phyloP scores from a whole-genome alignment of 140 eudicot genomes.

The Bidens hawaiensis region DNA sequence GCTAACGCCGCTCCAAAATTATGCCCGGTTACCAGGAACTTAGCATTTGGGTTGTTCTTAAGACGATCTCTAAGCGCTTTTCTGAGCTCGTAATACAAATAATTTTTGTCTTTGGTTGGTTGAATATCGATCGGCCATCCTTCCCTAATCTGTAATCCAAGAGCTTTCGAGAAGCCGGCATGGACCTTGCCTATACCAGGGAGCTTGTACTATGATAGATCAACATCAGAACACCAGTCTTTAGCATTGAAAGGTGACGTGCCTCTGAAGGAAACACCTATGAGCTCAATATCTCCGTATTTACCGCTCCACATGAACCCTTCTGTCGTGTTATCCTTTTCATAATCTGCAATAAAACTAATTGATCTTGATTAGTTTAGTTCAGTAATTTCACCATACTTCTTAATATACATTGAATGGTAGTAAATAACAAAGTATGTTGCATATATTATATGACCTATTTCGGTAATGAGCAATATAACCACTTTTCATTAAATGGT shows the following conservation, averaged over 20 bases:
- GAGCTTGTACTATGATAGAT: slow-evolving; percentile 36
- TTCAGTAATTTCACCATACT: no score
- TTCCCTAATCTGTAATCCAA: slow-evolving; percentile 34
- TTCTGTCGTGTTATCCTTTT: slow-evolving; percentile 28
- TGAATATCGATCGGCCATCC: slow-evolving; percentile 24
- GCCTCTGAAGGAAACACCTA: no score
- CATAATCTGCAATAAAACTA: slow-evolving; percentile 21
- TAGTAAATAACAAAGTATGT: no score
- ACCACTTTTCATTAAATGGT: no score
- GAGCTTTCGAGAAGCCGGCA: slow-evolving; percentile 49
- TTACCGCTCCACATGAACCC: slow-evolving; percentile 38
- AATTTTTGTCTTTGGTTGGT: neutral
- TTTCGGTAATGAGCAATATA: no score
- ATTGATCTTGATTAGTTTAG: no score
- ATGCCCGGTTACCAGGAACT: slow-evolving; percentile 44
- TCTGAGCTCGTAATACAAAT: slow-evolving; percentile 36
- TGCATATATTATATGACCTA: no score
- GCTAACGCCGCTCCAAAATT: slow-evolving; percentile 48
- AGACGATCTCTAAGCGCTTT: slow-evolving; percentile 15
- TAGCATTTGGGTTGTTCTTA: no score
- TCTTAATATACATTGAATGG: no score
- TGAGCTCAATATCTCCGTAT: slow-evolving; percentile 16
- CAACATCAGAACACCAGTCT: slow-evolving; percentile 44
- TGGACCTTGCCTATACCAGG: slow-evolving; percentile 37
- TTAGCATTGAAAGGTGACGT: slow-evolving; percentile 42